Evolutionary conservation across 768 basidiomycete genomes (phyloP), one percentile per base, ranked within the genome.

Genomic region (Lactarius akahatsu): DNA sequence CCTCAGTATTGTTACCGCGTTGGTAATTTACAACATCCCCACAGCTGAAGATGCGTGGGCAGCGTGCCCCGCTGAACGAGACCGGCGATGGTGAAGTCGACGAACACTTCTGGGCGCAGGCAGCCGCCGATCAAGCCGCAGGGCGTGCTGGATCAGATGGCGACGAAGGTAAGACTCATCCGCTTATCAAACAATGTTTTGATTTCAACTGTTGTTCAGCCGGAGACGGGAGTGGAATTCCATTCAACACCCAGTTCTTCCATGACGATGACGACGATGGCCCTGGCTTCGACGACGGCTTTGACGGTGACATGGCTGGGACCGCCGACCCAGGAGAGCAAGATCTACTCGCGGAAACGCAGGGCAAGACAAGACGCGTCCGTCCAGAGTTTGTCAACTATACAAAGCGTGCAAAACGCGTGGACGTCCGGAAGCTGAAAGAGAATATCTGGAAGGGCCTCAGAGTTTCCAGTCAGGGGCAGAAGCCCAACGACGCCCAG

Each of bases 171-270:
- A 70, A 75, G 41, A 23, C 11, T 26, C 47, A 32, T 11, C 2
- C 13, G n/a, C 10, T 30, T n/a, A 13, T 5, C 16, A 30, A 11
- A 10, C 28, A 2, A 30, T 13, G 6, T 63, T 10, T 55, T 57
- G 34, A 34, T 61, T n/a, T 8, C 32, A 32, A 28, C n/a, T 30
- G 3, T 40, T 57, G 20, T 43, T 30, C 50, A 78, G 75, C 74
- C 74, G 79, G 73, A 10, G 80, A 81, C 56, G 88, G 82, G 40
- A 84, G 79, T 62, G 82, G 85, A 2, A 83, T 85, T 6, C 96
- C 95, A 0, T 97, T 97, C 77, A 91, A 91, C 71, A 96, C 96
- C 0, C 96, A 98, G 73, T 98, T 98, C 82, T 96, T 98, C 85
- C 89, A 95, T 69, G 95, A 97, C 65, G 92, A 92, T 66, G 85